These are phyloP conservation scores for Coemansia sp. DNA, from an alignment of 192 early-diverging fungal genomes.

Conservation along the genomic window DNA sequence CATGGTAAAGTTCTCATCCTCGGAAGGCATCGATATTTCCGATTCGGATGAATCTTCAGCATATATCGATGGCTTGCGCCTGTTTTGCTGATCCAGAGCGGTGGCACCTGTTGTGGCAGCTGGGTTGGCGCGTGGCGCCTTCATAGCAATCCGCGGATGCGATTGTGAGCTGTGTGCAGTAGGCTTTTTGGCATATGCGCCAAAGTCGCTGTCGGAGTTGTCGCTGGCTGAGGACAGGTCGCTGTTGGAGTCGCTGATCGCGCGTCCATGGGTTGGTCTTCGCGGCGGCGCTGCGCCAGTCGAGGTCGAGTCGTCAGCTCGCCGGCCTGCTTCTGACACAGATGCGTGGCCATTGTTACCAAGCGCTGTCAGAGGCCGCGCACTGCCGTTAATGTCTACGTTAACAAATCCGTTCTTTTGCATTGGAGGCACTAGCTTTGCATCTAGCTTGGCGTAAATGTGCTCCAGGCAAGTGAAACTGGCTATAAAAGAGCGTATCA, in stretches of 20 bases:
- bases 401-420: constrained; percentile 48
- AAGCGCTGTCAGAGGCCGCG: constrained; percentile 16
- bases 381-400: constrained; percentile 24
- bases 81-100: constrained; percentile 1
- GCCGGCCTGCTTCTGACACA: constrained; percentile 6
- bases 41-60: constrained; percentile 29
- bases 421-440: constrained; percentile 22
- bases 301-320: background rate
- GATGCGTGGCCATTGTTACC: constrained; percentile 13
- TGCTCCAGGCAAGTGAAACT: background rate
- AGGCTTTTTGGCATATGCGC: constrained; percentile 23
- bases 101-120: constrained; percentile 5
- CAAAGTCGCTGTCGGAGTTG: constrained; percentile 41
- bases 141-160: constrained; percentile 44
- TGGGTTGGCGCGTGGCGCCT: constrained; percentile 41
- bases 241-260: constrained; percentile 52
- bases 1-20: constrained; percentile 42
- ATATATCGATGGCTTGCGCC: constrained; percentile 20
- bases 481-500: background rate
- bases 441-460: constrained; percentile 3
- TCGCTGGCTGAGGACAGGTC: constrained; percentile 33
- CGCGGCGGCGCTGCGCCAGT: constrained; percentile 17
- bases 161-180: constrained; percentile 10
- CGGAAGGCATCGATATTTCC: constrained; percentile 29
- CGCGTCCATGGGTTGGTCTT: constrained; percentile 38